Evolutionary conservation across 2,329 filamentous ascomycete genomes (phyloP).

Genomic region (Penicillium sp.): DNA sequence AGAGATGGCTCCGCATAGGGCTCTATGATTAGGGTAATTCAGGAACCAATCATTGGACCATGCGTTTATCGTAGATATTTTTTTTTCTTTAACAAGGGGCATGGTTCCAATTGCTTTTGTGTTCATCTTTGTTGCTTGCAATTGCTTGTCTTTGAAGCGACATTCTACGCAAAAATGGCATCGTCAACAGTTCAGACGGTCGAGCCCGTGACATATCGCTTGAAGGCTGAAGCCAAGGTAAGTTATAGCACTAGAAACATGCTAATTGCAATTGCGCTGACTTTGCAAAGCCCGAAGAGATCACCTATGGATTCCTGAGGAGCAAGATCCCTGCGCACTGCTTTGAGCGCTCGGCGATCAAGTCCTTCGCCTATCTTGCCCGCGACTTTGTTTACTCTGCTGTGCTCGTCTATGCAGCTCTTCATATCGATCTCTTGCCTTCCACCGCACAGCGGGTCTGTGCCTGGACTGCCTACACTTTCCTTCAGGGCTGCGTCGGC

Average conservation of each 20-base stretch:
- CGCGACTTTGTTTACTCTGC: constrained; percentile 21
- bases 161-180: constrained; percentile 9
- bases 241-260: neutral
- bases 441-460: constrained; percentile 10
- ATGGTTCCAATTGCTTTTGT: neutral
- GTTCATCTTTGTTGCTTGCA: neutral
- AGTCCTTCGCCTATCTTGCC: constrained; percentile 18
- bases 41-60: constrained; percentile 18
- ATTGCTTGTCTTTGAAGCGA: neutral
- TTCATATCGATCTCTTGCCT: constrained; percentile 20
- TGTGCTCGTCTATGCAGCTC: constrained; percentile 16
- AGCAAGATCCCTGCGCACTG: constrained; percentile 22
- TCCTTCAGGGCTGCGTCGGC: constrained; percentile 23
- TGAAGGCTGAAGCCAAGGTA: constrained; percentile 20
- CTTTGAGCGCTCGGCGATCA: constrained; percentile 20
- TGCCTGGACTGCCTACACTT: constrained; percentile 19
- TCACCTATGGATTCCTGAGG: constrained; percentile 21
- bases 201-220: constrained; percentile 17
- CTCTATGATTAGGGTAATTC: constrained; percentile 10
- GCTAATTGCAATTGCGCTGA: constrained; percentile 8
- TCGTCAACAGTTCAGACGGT: constrained; percentile 17
- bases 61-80: constrained; percentile 13
- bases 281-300: constrained; percentile 11
- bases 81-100: constrained; percentile 4
- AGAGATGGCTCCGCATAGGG: constrained; percentile 19